Base-by-base conservation (phyloP, 129 eudicot species). In the Glebionis coronaria region DNA sequence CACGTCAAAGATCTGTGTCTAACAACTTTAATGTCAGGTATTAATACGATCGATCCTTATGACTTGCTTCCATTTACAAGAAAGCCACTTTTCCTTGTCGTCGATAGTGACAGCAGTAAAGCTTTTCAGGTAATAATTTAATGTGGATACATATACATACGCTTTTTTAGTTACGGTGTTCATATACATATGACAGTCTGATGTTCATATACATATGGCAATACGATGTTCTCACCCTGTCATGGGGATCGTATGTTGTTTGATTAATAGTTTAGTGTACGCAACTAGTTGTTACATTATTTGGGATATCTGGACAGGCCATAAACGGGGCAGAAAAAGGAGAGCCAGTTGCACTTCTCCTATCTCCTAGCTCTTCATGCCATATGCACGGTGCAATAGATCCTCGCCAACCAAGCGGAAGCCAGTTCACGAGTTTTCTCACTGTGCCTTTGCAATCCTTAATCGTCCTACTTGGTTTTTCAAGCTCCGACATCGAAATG, bases 61-160 rank as follows among this genome's bases (percentile, higher is more conserved):
- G 93, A 87, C 67, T 78, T 91, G 73, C 68, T 83, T 71, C 95
- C 97, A 67, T 91, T 91, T 71, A 87, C 97, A 42, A 85, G 95
- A 79, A 82, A 80, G 72, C 95, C 93, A 10, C 80, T 85, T 44
- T 85, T 91, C 57, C 58, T 83, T 27, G 50, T 91, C 49, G 79
- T 87, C 79, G 93, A 91, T 61, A 83, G 95, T 44, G 90, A 83
- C 51, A 77, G 38, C 64, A 91, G 93, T 68, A 80, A 72, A 73
- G 73, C 82, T 60, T 91, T 87, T 80, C 81, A 83, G 88, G 93
- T 65, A 85, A 71, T 76, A 72, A 67, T 50, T 8, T 40, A 55
- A 42, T 40, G 9, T 20, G n/a, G 15, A 56, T 27, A 3, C 56
- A 3, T 14, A 56, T 27, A 3, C 56, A 3, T 14, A 35, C 42